Evolutionary conservation across 2,329 filamentous ascomycete species (phyloP).

Genomic region (Colletotrichum sp.): DNA sequence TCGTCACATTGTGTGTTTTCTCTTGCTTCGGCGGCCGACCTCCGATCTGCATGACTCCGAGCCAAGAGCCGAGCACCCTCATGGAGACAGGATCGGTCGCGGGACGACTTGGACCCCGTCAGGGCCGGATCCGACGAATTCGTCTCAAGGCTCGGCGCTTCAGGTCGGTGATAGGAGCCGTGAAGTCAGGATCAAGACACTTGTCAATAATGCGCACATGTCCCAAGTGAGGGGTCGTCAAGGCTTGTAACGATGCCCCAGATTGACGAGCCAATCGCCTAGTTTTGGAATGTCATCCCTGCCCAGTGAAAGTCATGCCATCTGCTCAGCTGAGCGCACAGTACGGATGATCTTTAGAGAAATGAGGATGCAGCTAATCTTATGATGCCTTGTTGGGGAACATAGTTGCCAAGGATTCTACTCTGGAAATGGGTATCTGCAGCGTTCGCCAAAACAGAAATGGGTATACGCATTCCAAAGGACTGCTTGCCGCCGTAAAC

Average conservation of each 20-base stretch:
- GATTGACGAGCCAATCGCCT: neutral
- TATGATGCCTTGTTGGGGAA: neutral
- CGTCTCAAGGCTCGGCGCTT: neutral
- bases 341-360: neutral
- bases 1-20: neutral
- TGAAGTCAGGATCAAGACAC: neutral
- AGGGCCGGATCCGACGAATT: neutral
- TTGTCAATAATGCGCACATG: neutral
- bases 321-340: neutral
- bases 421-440: constrained; percentile 2
- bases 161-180: neutral
- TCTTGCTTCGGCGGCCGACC: constrained; percentile 3
- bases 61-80: neutral
- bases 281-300: neutral
- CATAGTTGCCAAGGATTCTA: neutral
- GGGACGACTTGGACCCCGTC: neutral
- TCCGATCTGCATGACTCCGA: neutral
- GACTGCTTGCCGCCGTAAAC: neutral
- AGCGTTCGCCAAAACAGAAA: neutral
- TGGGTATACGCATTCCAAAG: constrained; percentile 16
- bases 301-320: neutral
- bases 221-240: neutral
- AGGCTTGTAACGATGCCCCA: neutral
- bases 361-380: neutral
- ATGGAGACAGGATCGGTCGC: neutral